Evolutionary conservation across 1,284 basidiomycete species (phyloP).

Genomic region (Coniophora puteana): DNA sequence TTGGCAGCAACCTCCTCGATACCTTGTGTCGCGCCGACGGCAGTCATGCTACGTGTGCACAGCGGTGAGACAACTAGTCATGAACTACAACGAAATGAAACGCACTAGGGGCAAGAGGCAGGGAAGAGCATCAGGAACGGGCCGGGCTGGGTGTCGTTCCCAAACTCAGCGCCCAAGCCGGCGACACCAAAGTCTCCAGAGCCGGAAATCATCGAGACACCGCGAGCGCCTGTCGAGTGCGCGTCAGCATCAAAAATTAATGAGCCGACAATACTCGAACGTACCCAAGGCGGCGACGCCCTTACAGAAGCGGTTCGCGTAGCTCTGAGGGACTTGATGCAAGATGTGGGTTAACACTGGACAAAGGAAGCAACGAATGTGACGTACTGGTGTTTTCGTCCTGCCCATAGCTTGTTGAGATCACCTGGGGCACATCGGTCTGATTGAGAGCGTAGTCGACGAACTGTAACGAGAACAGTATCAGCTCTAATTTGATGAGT

Average conservation of each 20-base stretch:
- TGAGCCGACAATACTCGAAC: no score
- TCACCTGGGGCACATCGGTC: conserved; percentile 39
- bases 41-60: conserved; percentile 53
- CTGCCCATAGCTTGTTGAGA: conserved; percentile 59
- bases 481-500: background rate
- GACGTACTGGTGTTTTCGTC: conserved; percentile 48
- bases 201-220: conserved; percentile 53
- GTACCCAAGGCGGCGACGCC: conserved; percentile 49
- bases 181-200: conserved; percentile 65
- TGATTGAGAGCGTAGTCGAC: background rate
- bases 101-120: conserved; percentile 26
- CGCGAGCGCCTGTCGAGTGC: conserved; percentile 57
- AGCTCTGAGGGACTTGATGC: conserved; percentile 38
- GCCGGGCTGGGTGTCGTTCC: conserved; percentile 46
- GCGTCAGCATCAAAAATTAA: no score
- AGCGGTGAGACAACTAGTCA: conserved; percentile 9
- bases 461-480: conserved; percentile 2
- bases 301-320: conserved; percentile 53
- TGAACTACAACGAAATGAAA: background rate
- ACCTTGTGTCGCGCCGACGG: conserved; percentile 56
- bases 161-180: conserved; percentile 44
- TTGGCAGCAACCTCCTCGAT: conserved; percentile 53
- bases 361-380: background rate
- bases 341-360: conserved; percentile 1
- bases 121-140: conserved; percentile 56